Evolutionary conservation across 345 rosid species (phyloP), one percentile per base, ranked within the genome.

Genomic region (Aquilaria sinensis): DNA sequence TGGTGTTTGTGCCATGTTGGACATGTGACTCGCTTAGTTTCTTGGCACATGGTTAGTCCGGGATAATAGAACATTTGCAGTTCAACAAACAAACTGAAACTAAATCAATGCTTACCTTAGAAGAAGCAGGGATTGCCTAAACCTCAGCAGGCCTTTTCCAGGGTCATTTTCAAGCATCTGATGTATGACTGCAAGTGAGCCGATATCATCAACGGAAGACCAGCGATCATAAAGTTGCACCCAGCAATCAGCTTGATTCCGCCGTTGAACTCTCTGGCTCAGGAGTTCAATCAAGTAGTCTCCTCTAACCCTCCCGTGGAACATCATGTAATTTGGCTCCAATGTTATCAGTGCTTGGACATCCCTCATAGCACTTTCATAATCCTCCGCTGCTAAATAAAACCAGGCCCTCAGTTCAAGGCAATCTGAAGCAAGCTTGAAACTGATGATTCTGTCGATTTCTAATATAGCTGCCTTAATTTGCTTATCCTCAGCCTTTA

Each of bases 171-270:
- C 77, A 56, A 93, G 87, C 97, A 93, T 93, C 75, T 83, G 92
- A 70, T 88, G 88, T 70, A 86, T 80, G 76, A 85, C 90, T 64
- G 97, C 90, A 68, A 93, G 77, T 29, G 95, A 88, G 32, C 90
- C 98, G 56, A 90, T 76, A 73, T 93, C 98, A 80, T 93, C 98
- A 5, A 90, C 95, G n/a, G 80, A 81, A 61, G 96, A 88, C 98
- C 98, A 93, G 69, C 85, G 71, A 13, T 88, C 96, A 56, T 86
- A 88, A 66, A 93, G 92, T 67, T 77, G 84, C 79, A 90, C 76
- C 97, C 98, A 93, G 72, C 92, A 90, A 62, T 87, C 94, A 12
- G 87, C 97, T 55, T 80, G 82, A 62, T 80, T 85, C 67, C 79
- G 68, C 55, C 65, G 80, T 61, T 63, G 82, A 74, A 66, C 71